Evolutionary conservation across 2,329 filamentous ascomycete genomes (phyloP), one percentile per base, ranked within the genome.

Genomic region (Hypoxylon sp.): DNA sequence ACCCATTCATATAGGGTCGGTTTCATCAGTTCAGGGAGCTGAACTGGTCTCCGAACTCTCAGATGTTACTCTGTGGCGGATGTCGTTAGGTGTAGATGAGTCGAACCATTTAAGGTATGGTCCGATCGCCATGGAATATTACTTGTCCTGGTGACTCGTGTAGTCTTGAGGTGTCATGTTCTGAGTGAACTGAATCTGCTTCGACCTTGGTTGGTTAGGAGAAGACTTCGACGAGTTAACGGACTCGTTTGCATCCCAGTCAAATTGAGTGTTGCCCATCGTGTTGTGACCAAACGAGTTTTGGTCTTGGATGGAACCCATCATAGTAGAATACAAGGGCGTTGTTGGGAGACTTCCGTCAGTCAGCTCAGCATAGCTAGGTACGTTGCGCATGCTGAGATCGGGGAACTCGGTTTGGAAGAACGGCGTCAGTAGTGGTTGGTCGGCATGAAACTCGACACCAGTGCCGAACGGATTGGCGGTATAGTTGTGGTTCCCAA

Each of bases 351-450:
- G 82, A 74, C 82, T 85, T 70, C 73, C 75, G 38, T 79, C 79
- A 34, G 75, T 74, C 48, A 76, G 70, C n/a, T 82, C 79, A 17
- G 85, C 74, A 73, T 87, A 88, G 58, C 77, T 78, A 1, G 85
- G 82, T 13, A 85, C 76, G 30, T 77, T 73, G 3, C 78, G 75
- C 65, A 82, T 75, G 6, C 75, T 74, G 52, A 86, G 78, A 50
- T 84, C 82, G 1, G 73, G 65, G 56, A 86, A 81, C 46, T 85
- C 84, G 2, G 78, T 80, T 5, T 85, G 79, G 62, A 83, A 84
- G 61, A 79, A 82, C 0, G 86, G 84, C 1, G 84, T 85, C 13
- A 85, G 76, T 17, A 88, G 73, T 10, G 82, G 79, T 66, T 86
- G 85, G 43, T 88, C 86, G 0, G 80, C 73, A 2, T 82, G 75